Evolutionary conservation across 768 basidiomycete genomes (phyloP).

Genomic region (Sporobolomyces phaffii): DNA sequence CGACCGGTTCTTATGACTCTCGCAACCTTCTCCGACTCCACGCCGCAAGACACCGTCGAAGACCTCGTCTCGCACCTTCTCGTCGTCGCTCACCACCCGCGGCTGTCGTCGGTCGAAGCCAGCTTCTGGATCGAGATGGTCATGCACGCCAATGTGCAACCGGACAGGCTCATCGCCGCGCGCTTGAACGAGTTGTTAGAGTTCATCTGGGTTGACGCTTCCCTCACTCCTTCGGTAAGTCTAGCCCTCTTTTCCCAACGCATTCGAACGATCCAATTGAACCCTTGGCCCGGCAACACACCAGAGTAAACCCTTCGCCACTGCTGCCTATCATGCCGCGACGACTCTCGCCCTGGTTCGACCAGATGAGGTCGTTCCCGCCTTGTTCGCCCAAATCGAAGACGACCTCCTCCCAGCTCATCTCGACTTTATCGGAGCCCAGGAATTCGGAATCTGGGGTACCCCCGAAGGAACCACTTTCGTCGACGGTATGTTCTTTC

Average conservation of each 20-base stretch:
- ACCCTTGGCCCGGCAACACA: background rate
- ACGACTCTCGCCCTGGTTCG: slow-evolving; percentile 75
- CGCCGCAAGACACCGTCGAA: slow-evolving; percentile 51
- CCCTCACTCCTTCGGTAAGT: slow-evolving; percentile 53
- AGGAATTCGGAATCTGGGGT: slow-evolving; percentile 75
- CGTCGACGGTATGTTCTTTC: slow-evolving; percentile 61
- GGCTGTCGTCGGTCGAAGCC: slow-evolving; percentile 37
- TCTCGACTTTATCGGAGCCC: slow-evolving; percentile 62
- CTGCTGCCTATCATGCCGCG: slow-evolving; percentile 66
- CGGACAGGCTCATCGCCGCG: slow-evolving; percentile 24
- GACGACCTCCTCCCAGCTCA: slow-evolving; percentile 58
- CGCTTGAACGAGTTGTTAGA: slow-evolving; percentile 21
- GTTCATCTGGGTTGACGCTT: slow-evolving; percentile 27
- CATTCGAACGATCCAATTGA: too few species aligned
- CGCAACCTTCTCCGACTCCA: slow-evolving; percentile 52
- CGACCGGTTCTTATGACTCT: slow-evolving; percentile 56
- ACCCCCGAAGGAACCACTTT: slow-evolving; percentile 76
- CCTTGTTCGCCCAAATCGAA: slow-evolving; percentile 62
- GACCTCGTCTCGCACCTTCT: slow-evolving; percentile 55
- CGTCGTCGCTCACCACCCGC: slow-evolving; percentile 68
- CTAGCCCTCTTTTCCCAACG: background rate
- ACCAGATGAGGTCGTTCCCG: slow-evolving; percentile 62
- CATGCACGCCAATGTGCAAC: slow-evolving; percentile 22
- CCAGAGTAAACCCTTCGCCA: slow-evolving; percentile 34
- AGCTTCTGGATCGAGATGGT: slow-evolving; percentile 35